Base-by-base conservation (phyloP, 176 grass and related monocot genomes). In the Ensete ventricosum region DNA sequence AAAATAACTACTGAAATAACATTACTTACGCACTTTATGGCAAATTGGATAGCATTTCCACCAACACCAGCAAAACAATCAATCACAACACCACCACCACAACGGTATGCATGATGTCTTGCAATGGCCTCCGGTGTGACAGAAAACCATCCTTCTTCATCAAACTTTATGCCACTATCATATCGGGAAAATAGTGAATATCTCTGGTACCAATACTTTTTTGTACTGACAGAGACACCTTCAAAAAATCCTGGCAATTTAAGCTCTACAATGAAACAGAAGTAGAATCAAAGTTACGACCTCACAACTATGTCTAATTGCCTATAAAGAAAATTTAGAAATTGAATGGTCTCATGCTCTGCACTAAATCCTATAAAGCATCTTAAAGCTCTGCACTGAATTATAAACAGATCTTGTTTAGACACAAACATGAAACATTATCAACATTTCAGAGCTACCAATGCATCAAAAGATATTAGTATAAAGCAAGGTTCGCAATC, bases 101-200 rank as follows among this genome's bases (percentile, higher is more conserved):
- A 84, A 76, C 90, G 85, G 78, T 83, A 89, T 67, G 90, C 90
- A 83, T 98, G 94, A 89, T 98, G 88, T 73, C 83, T 93, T 79
- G 94, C 94, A 21, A 98, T 93, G 19, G 73, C 55, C 80, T 98
- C 90, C 73, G 90, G 94, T 5, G 94, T 98, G 21, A 98, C 94
- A 82, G 94, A 98, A 83, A 91, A 98, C 94, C 94, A 98, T 29
- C 94, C 94, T 80, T 93, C 90, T 91, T 89, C 84, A 78, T 98
- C 94, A 90, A 98, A 91, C 82, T 93, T 83, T 83, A 98, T 91
- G 79, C 90, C 90, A 26, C 76, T 85, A 83, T 91, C 86, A 81
- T 91, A 98, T 83, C 52, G 85, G n/a, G 94, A 93, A 83, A 98
- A 98, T 77, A 98, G 85, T 55, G 68, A 79, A 60, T 93, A 98